Percentiles rank a stretch among this genome's conserved stretches.
These are phyloP conservation scores for Typha latifolia DNA, from an alignment of 176 grass and related monocot genomes.

Conservation along the genomic window DNA sequence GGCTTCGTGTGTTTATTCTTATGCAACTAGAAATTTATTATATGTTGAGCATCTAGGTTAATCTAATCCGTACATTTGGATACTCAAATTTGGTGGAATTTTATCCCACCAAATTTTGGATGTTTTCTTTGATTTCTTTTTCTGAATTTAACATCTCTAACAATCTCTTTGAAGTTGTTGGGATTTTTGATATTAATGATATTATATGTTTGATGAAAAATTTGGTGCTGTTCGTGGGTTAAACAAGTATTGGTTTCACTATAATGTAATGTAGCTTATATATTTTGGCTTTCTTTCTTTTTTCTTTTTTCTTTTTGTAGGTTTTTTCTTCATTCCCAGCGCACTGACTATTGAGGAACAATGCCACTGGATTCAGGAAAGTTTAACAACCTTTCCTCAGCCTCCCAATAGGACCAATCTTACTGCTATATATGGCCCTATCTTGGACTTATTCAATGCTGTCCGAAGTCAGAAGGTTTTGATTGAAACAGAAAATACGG, in stretches of 20 bases:
- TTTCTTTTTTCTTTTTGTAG: conserved; percentile 22
- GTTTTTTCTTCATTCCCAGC: conserved; percentile 80
- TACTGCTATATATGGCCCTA: conserved; percentile 57
- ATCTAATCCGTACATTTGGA: too few relatives aligned
- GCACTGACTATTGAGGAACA: conserved; percentile 58
- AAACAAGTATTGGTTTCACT: not conserved
- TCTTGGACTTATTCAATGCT: conserved; percentile 53
- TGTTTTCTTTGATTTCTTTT: too few relatives aligned
- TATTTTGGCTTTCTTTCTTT: conserved; percentile 6
- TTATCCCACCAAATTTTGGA: too few relatives aligned
- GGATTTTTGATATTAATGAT: too few relatives aligned
- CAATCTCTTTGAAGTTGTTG: too few relatives aligned
- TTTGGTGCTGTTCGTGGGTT: too few relatives aligned
- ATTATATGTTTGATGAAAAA: too few relatives aligned
- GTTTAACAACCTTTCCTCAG: conserved; percentile 70
- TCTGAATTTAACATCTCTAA: too few relatives aligned
- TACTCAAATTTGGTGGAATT: too few relatives aligned
- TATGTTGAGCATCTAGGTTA: too few relatives aligned
- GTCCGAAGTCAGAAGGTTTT: conserved; percentile 48
- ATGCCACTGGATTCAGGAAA: conserved; percentile 74
- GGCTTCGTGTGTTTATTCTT: too few relatives aligned
- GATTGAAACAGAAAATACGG: conserved; percentile 30
- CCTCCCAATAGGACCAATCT: conserved; percentile 87
- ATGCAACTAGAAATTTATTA: too few relatives aligned
- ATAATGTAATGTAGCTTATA: not conserved